Conservation (phyloP, 2,329 filamentous ascomycete species). For the Diaporthe longicolla region DNA sequence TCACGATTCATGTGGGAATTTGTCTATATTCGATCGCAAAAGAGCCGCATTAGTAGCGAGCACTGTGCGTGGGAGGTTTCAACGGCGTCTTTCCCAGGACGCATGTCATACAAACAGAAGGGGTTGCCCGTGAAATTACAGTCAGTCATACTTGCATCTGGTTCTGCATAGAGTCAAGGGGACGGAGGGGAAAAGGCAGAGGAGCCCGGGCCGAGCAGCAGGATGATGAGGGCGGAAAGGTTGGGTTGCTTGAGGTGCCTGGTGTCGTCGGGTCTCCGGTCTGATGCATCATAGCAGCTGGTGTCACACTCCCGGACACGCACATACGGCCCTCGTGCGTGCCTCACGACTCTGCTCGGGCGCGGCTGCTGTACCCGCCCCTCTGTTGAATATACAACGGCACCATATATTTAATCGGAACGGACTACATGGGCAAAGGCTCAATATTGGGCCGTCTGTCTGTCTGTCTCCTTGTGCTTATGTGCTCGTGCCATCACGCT, state of each 20-base stretch:
- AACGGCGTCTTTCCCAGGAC: conserved; percentile 16
- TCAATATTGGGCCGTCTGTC: no score
- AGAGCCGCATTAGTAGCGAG: conserved; percentile 37
- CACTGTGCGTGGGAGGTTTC: conserved; percentile 30
- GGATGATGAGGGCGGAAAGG: not conserved
- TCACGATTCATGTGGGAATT: conserved; percentile 39
- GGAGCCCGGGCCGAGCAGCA: not conserved
- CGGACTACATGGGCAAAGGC: not conserved
- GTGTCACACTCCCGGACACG: not conserved
- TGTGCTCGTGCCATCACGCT: no score
- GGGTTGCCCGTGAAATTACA: conserved; percentile 37
- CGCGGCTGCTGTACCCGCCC: conserved; percentile 5
- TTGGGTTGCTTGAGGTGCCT: not conserved
- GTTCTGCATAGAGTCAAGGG: conserved; percentile 35
- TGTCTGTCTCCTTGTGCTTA: no score
- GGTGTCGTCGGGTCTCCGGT: not conserved
- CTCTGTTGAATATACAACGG: conserved; percentile 21
- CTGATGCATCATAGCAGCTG: not conserved
- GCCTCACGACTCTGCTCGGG: not conserved
- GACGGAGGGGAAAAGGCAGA: not conserved
- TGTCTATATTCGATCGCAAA: conserved; percentile 37
- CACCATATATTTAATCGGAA: conserved; percentile 38
- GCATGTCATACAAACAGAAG: not conserved
- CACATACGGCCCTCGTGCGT: conserved; percentile 22
- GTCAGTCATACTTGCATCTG: conserved; percentile 38